A percentile compares a stretch with the other conserved stretches of the same genome.
These are phyloP conservation scores for Penicillium sp. DNA, from an alignment of 2,329 filamentous ascomycete species.

Conservation along the genomic window DNA sequence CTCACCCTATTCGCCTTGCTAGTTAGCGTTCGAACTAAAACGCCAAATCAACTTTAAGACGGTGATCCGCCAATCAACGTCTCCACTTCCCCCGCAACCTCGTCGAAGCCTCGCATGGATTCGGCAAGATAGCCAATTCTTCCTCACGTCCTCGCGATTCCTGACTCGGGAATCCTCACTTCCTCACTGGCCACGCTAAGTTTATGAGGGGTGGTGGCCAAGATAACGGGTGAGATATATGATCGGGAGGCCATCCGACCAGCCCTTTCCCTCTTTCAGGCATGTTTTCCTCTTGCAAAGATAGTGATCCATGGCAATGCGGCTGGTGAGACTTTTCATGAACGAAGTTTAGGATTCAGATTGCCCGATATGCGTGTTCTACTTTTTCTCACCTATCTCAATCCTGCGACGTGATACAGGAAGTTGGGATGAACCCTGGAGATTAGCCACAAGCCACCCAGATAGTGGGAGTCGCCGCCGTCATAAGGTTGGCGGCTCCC, in stretches of 20 bases:
- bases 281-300: neutral
- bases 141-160: neutral
- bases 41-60: neutral
- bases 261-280: neutral
- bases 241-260: neutral
- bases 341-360: neutral
- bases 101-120: neutral
- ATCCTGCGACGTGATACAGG: neutral
- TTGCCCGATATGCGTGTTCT: neutral
- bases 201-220: neutral
- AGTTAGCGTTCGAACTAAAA: constrained; percentile 48
- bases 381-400: neutral
- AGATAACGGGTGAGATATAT: neutral
- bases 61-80: neutral
- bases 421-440: neutral
- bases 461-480: neutral
- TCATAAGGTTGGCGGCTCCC: too few species aligned
- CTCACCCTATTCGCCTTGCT: constrained; percentile 55
- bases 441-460: neutral
- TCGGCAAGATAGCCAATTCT: neutral
- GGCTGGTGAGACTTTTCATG: neutral
- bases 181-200: neutral
- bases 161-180: neutral
- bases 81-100: neutral
- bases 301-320: neutral